These are phyloP conservation scores for Penicillium sp. DNA, from an alignment of 2,329 filamentous ascomycete genomes.

Conservation along the genomic window DNA sequence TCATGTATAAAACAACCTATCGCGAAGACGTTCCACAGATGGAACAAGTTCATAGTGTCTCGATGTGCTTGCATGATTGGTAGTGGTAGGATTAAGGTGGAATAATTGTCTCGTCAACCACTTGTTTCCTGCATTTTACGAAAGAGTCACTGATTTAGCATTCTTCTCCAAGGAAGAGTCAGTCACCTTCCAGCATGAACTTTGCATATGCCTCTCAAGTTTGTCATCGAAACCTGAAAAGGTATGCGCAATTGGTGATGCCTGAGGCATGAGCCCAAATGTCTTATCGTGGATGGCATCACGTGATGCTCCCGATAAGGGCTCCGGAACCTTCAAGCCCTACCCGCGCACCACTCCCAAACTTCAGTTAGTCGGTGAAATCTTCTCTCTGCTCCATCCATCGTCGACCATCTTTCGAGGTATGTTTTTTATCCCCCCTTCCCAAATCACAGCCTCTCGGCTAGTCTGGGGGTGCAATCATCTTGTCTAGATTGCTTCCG, in stretches of 20 bases:
- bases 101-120: neutral
- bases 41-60: slow-evolving; percentile 3
- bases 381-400: slow-evolving; percentile 28
- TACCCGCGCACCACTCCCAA: neutral
- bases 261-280: no score
- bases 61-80: neutral
- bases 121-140: neutral
- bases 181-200: no score
- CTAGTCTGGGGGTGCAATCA: slow-evolving; percentile 50
- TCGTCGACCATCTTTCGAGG: slow-evolving; percentile 39
- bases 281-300: no score
- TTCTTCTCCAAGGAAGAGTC: no score
- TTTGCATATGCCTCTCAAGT: no score
- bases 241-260: no score
- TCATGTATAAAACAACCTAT: slow-evolving; percentile 15
- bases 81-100: slow-evolving; percentile 3
- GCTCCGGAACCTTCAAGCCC: no score
- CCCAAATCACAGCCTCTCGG: slow-evolving; percentile 37
- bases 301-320: no score
- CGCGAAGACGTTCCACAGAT: neutral
- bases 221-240: no score
- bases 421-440: slow-evolving; percentile 37
- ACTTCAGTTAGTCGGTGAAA: slow-evolving; percentile 16
- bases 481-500: slow-evolving; percentile 23
- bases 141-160: no score